A percentile compares a stretch with the other conserved stretches of the same genome.
phyloP scores from a whole-genome alignment of 176 grass and related monocot species.

The Aegilops sharonensis region DNA sequence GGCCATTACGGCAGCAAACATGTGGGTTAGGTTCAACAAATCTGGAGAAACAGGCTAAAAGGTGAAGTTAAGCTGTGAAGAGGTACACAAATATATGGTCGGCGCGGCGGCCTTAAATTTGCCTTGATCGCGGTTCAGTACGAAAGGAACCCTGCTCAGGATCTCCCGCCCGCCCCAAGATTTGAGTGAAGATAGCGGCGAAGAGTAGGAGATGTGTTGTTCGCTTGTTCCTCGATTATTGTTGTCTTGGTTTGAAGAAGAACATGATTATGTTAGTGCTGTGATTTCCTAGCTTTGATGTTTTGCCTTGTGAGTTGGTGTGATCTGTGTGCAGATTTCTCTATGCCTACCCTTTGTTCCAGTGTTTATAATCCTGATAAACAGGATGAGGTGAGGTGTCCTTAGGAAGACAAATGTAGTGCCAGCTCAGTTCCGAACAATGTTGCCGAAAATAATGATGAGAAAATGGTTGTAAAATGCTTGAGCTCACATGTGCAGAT shows the following conservation, averaged over 20 bases:
- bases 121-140: neutral
- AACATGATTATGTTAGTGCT: neutral
- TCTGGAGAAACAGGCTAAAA: conserved; percentile 32
- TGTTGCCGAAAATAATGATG: neutral
- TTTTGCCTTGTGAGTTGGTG: conserved; percentile 19
- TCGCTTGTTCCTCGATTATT: neutral
- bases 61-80: conserved; percentile 26
- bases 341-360: neutral
- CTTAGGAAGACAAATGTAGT: neutral
- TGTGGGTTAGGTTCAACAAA: conserved; percentile 38
- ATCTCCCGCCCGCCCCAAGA: neutral
- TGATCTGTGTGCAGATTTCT: conserved; percentile 9
- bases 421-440: neutral
- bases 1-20: conserved; percentile 20
- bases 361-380: neutral
- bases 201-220: neutral
- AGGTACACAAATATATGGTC: conserved; percentile 6
- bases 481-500: neutral
- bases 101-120: conserved; percentile 26
- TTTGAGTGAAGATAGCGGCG: conserved; percentile 19
- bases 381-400: neutral
- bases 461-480: neutral
- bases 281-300: conserved; percentile 8
- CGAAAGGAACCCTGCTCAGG: conserved; percentile 4
- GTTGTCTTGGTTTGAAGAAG: neutral